Evolutionary conservation across 2,329 filamentous ascomycete genomes (phyloP).

Genomic region (Neodidymelliopsis sp.): DNA sequence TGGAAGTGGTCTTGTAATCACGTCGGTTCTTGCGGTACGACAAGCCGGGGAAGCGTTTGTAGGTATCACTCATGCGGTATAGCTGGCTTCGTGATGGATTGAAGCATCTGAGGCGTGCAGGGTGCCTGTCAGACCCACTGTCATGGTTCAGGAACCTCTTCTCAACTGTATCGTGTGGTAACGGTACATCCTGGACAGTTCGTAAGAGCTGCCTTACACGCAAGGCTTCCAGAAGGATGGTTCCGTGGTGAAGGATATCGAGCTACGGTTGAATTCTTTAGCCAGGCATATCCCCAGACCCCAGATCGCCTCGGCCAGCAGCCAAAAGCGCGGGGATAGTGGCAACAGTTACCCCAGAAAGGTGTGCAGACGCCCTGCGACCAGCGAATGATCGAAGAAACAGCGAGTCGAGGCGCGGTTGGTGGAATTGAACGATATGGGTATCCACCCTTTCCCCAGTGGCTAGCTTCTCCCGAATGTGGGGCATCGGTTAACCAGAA

Average conservation of each 20-base stretch:
- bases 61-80: background rate
- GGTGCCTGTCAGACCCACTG: background rate
- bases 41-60: background rate
- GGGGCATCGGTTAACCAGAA: background rate
- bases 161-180: background rate
- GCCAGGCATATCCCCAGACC: conserved; percentile 3
- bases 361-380: background rate
- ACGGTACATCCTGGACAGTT: background rate
- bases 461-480: background rate
- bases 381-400: background rate
- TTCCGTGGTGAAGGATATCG: background rate
- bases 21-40: conserved; percentile 3
- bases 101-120: conserved; percentile 4
- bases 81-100: background rate
- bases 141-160: background rate
- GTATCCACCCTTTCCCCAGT: background rate
- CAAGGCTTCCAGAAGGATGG: background rate
- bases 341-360: conserved; percentile 1
- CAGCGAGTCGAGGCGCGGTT: background rate
- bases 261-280: conserved; percentile 13
- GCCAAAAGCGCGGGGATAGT: conserved; percentile 1
- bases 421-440: conserved; percentile 4
- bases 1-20: conserved; percentile 1
- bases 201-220: background rate
- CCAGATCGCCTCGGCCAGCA: background rate